Evolutionary conservation across 2,329 filamentous ascomycete genomes (phyloP).

Genomic region (Podosphaera xanthii): DNA sequence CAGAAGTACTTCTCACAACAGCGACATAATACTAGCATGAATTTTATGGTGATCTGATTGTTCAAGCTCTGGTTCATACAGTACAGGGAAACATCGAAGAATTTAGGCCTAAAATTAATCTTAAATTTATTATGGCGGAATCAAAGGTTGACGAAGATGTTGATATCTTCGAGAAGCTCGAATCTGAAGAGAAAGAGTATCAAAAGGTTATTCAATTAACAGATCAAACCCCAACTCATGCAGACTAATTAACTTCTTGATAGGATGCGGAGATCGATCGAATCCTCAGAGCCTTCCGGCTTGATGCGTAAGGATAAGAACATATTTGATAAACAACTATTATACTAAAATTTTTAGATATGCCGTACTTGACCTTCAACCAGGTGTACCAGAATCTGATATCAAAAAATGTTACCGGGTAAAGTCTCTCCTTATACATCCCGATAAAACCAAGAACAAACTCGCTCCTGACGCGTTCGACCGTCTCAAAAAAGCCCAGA

Average conservation of each 20-base stretch:
- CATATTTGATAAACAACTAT: background rate
- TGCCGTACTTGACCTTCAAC: slow-evolving; percentile 83
- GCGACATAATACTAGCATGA: no score
- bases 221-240: background rate
- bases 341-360: slow-evolving; percentile 31
- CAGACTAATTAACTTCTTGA: slow-evolving; percentile 3
- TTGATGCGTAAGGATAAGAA: slow-evolving; percentile 34
- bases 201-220: slow-evolving; percentile 40
- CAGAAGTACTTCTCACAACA: no score
- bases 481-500: slow-evolving; percentile 84
- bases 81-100: no score
- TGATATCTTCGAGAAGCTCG: slow-evolving; percentile 60
- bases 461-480: slow-evolving; percentile 88
- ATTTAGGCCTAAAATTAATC: no score
- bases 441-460: slow-evolving; percentile 87
- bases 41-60: no score
- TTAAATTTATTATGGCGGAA: no score
- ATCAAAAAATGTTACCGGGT: slow-evolving; percentile 89
- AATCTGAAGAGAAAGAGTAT: slow-evolving; percentile 71
- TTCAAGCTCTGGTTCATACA: no score
- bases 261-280: slow-evolving; percentile 90
- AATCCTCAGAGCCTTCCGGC: slow-evolving; percentile 73
- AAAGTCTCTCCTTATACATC: slow-evolving; percentile 97
- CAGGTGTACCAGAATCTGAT: slow-evolving; percentile 83
- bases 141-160: slow-evolving; percentile 29